phyloP scores from a whole-genome alignment of 805 yeast genomes.

The Diddensiella transvaalensis region DNA sequence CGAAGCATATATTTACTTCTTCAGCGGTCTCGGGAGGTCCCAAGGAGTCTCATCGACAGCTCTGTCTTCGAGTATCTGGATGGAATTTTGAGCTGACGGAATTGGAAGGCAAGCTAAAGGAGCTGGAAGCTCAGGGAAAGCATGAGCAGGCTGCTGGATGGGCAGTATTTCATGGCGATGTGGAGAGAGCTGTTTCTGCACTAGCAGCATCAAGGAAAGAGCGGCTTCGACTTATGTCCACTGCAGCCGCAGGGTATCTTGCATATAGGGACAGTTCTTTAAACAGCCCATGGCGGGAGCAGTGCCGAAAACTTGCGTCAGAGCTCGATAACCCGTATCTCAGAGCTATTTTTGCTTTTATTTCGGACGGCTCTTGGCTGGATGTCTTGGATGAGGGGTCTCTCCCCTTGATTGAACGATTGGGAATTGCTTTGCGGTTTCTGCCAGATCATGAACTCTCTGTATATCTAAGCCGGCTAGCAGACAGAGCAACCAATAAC shows the following conservation, averaged over 20 bases:
- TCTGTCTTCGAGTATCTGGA: slow-evolving; percentile 82
- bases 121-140: slow-evolving; percentile 54
- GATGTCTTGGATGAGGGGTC: slow-evolving; percentile 89
- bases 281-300: slow-evolving; percentile 88
- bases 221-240: slow-evolving; percentile 71
- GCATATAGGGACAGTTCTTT: slow-evolving; percentile 53
- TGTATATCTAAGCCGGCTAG: slow-evolving; percentile 63
- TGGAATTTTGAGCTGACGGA: slow-evolving; percentile 81
- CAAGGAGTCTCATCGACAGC: slow-evolving; percentile 61
- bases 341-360: slow-evolving; percentile 87
- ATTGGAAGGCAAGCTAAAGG: slow-evolving; percentile 62
- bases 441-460: slow-evolving; percentile 72
- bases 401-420: slow-evolving; percentile 78
- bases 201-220: slow-evolving; percentile 70
- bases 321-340: slow-evolving; percentile 86
- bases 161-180: slow-evolving; percentile 94
- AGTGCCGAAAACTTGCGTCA: slow-evolving; percentile 82
- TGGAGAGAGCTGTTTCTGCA: slow-evolving; percentile 74
- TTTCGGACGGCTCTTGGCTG: slow-evolving; percentile 95
- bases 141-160: slow-evolving; percentile 94
- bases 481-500: slow-evolving; percentile 62
- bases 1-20: slow-evolving; percentile 32
- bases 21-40: slow-evolving; percentile 36
- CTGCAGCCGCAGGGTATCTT: slow-evolving; percentile 89
- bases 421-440: slow-evolving; percentile 87